Base-by-base conservation (phyloP, 129 eudicot species). In the Oenanthe sinensis region DNA sequence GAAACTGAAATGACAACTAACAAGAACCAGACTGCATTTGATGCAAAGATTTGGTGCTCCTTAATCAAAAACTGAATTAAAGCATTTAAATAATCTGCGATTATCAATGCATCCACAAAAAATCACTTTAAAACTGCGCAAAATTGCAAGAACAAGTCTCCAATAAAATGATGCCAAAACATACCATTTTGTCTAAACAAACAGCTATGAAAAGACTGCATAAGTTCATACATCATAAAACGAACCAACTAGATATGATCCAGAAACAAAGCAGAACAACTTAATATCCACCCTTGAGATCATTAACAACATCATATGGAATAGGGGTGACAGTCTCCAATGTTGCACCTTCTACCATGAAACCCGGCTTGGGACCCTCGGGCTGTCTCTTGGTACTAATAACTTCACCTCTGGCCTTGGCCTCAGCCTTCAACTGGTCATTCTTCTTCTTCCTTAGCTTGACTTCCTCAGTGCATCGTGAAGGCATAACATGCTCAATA, bases 251-350 rank as follows among this genome's bases (percentile, higher is more conserved):
- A 72, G 42, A 72, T 43, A 72, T 16, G 8, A 72, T 43, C 22
- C 39, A 72, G 52, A 72, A 72, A 5, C 58, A 50, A 50, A 58
- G n/a, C 20, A 49, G 13, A 75, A 70, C 78, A 75, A 70, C 78
- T 79, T 79, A 93, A 75, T 93, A 93, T 36, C 98, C 98, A 52
- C 98, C 98, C 87, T 93, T 93, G 78, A 93, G 97, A 85, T 93
- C 98, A 50, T 91, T 93, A 81, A 91, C 96, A 16, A 93, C 98
- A 87, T 93, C 98, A 42, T 93, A 93, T 0, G 98, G 98, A 55
- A 93, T 93, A 16, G 97, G 97, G 14, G 98, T 93, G 75, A 93
- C 98, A 0, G 98, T 93, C 86, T 93, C 97, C 78, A 93, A 63
- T 12, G 97, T 93, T 0, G 89, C 84, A 9, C 97, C 98, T 82